Percentiles rank a stretch among this genome's conserved stretches.
Evolutionary conservation across 2,329 filamentous ascomycete genomes (phyloP).

Genomic region (Aureobasidium sp.): DNA sequence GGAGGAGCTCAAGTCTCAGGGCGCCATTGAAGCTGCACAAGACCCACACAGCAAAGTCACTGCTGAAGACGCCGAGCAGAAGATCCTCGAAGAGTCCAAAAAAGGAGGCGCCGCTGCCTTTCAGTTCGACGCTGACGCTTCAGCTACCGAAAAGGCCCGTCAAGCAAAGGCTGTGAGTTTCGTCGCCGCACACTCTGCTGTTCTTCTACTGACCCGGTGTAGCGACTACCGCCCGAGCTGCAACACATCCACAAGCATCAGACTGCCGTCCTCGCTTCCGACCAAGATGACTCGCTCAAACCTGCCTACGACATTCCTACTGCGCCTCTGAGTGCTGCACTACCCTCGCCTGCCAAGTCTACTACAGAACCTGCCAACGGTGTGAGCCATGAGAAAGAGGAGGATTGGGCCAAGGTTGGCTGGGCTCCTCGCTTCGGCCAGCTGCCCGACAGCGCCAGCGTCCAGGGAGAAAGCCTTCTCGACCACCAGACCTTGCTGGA

Average conservation of each 20-base stretch:
- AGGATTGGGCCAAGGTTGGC: slow-evolving; percentile 54
- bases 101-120: slow-evolving; percentile 75
- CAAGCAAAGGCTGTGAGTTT: slow-evolving; percentile 66
- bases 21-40: slow-evolving; percentile 67
- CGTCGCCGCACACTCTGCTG: too few species aligned
- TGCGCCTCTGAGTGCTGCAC: slow-evolving; percentile 61
- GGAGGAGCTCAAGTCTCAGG: slow-evolving; percentile 72
- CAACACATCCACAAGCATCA: slow-evolving; percentile 55
- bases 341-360: slow-evolving; percentile 45
- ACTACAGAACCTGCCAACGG: slow-evolving; percentile 28
- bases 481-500: slow-evolving; percentile 89
- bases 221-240: slow-evolving; percentile 60
- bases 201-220: neutral
- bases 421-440: slow-evolving; percentile 85
- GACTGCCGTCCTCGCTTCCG: slow-evolving; percentile 66
- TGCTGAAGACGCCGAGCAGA: slow-evolving; percentile 63
- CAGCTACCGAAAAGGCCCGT: slow-evolving; percentile 73
- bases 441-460: slow-evolving; percentile 45
- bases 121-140: slow-evolving; percentile 80
- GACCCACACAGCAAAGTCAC: slow-evolving; percentile 63
- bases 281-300: slow-evolving; percentile 62
- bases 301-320: slow-evolving; percentile 71
- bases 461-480: slow-evolving; percentile 51
- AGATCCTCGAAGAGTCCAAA: slow-evolving; percentile 68
- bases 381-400: slow-evolving; percentile 47